phyloP scores from a whole-genome alignment of 2,329 filamentous ascomycete species.

The Sporothrix mexicana region DNA sequence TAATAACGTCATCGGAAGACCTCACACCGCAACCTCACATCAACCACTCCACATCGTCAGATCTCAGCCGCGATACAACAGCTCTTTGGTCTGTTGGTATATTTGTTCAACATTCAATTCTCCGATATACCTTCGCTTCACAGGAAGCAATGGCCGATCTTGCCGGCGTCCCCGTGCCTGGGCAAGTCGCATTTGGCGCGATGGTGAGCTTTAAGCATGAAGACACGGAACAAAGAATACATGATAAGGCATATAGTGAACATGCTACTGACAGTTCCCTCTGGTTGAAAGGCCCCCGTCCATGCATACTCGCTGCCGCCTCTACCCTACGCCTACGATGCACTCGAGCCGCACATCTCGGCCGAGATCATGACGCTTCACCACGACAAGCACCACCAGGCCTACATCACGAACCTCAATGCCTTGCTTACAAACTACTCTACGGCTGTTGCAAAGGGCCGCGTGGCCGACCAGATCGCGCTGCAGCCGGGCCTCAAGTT shows the following conservation, averaged over 20 bases:
- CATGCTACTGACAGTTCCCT: background rate
- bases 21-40: background rate
- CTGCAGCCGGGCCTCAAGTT: constrained; percentile 69
- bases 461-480: constrained; percentile 64
- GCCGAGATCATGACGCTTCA: constrained; percentile 95
- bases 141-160: constrained; percentile 22
- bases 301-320: constrained; percentile 40
- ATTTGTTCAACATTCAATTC: background rate
- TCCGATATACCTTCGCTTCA: too few relatives aligned
- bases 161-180: constrained; percentile 12
- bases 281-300: background rate
- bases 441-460: constrained; percentile 58
- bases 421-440: constrained; percentile 73
- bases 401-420: constrained; percentile 91
- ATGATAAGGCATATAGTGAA: too few relatives aligned
- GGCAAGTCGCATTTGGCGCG: constrained; percentile 31
- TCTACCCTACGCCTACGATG: constrained; percentile 45
- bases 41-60: background rate
- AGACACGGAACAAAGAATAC: too few relatives aligned
- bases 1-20: constrained; percentile 20
- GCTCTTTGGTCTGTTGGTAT: background rate
- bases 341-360: constrained; percentile 72
- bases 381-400: constrained; percentile 92
- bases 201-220: constrained; percentile 20
- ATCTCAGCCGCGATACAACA: background rate